Percentiles rank a stretch among this genome's conserved stretches.
Conservation (phyloP, 2,329 filamentous ascomycete species). For the Paecilomyces variotii region DNA sequence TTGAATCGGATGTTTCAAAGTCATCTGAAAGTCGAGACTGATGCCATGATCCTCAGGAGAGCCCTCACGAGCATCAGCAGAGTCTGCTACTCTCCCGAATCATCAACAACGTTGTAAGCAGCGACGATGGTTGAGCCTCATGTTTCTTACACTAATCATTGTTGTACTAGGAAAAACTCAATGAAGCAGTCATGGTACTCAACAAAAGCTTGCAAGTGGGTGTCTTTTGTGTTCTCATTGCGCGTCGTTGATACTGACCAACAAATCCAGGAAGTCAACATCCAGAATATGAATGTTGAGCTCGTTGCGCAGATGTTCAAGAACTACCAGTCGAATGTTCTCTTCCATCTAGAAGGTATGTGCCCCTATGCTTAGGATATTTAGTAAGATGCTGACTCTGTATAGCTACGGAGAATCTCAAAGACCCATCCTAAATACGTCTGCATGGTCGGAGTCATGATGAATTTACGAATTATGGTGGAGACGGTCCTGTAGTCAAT, state of each 20-base stretch:
- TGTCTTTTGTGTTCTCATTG: background rate
- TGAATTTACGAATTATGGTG: slow-evolving; percentile 5
- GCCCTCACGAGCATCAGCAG: slow-evolving; percentile 96
- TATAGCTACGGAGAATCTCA: slow-evolving; percentile 72
- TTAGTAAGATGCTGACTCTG: slow-evolving; percentile 3
- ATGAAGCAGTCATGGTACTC: slow-evolving; percentile 84
- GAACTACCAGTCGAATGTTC: slow-evolving; percentile 96
- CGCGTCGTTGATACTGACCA: background rate
- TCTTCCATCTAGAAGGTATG: slow-evolving; percentile 93
- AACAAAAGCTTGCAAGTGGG: slow-evolving; percentile 81
- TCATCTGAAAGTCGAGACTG: background rate
- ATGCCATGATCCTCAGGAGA: slow-evolving; percentile 54
- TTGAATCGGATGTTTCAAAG: background rate
- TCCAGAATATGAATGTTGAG: slow-evolving; percentile 98
- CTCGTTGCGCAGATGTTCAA: slow-evolving; percentile 99
- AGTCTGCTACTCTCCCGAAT: slow-evolving; percentile 87
- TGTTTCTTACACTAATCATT: slow-evolving; percentile 1
- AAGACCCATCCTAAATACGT: slow-evolving; percentile 57
- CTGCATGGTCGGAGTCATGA: background rate
- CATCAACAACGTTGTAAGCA: slow-evolving; percentile 82
- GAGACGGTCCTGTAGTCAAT: background rate
- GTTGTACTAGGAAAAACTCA: slow-evolving; percentile 75
- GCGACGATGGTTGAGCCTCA: slow-evolving; percentile 6
- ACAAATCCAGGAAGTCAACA: slow-evolving; percentile 73
- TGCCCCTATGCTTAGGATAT: background rate